phyloP scores from a whole-genome alignment of 1,284 basidiomycete genomes.

The Chalciporus sp. region DNA sequence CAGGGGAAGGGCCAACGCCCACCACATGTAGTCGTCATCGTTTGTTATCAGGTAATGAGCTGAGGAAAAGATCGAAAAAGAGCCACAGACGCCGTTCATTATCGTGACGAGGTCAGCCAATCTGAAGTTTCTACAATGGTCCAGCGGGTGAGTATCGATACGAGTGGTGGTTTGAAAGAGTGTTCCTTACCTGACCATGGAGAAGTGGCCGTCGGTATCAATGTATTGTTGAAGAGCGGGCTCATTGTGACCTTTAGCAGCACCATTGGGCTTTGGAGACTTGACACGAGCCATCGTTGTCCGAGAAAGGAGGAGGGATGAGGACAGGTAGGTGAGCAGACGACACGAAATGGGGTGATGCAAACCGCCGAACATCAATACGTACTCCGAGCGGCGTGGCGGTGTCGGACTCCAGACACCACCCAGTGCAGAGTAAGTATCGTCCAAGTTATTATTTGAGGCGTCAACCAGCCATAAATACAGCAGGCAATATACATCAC shows the following conservation, averaged over 20 bases:
- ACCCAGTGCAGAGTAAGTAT: conserved; percentile 1
- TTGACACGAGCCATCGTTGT: conserved; percentile 27
- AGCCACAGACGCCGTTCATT: conserved; percentile 99
- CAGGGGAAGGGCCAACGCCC: conserved; percentile 86
- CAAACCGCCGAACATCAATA: conserved; percentile 5
- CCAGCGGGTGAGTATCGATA: conserved; percentile 14
- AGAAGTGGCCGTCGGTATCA: conserved; percentile 91
- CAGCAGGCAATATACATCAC: no score
- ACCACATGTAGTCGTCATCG: conserved; percentile 82
- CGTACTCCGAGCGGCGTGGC: neutral
- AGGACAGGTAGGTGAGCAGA: conserved; percentile 24
- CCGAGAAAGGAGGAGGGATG: conserved; percentile 1
- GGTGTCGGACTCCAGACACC: conserved; percentile 31
- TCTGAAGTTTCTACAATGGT: conserved; percentile 83
- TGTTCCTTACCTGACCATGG: conserved; percentile 78
- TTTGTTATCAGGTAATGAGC: conserved; percentile 85
- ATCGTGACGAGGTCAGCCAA: conserved; percentile 99
- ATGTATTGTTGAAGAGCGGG: conserved; percentile 80
- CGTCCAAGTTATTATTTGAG: no score
- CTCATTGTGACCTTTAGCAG: conserved; percentile 18
- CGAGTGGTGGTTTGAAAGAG: conserved; percentile 15
- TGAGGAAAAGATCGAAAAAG: conserved; percentile 93
- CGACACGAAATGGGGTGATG: conserved; percentile 31
- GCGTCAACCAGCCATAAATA: no score
- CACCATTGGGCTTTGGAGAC: conserved; percentile 35